Conservation (phyloP, 345 rosid species). For the Citrus unshiu region DNA sequence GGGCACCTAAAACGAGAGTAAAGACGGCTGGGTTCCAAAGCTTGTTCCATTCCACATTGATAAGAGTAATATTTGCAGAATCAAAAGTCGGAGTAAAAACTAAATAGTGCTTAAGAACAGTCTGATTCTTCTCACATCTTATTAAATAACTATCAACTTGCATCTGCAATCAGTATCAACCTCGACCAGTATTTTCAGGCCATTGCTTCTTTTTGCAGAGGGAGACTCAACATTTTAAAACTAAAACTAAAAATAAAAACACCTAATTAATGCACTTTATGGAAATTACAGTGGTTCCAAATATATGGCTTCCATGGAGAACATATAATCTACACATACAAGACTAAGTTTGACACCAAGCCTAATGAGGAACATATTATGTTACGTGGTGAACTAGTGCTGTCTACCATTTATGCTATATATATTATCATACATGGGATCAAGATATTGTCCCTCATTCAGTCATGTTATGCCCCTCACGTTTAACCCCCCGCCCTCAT, state of each 20-base stretch:
- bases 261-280: background rate
- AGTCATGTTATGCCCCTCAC: too few relatives aligned
- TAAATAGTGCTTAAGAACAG: background rate
- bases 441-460: background rate
- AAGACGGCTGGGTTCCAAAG: background rate
- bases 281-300: background rate
- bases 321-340: background rate
- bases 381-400: too few relatives aligned
- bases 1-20: background rate
- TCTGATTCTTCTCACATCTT: background rate
- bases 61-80: background rate
- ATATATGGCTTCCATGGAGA: background rate
- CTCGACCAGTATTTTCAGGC: too few relatives aligned
- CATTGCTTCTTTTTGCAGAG: too few relatives aligned
- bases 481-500: too few relatives aligned
- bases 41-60: background rate
- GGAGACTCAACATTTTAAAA: too few relatives aligned
- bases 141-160: too few relatives aligned
- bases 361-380: too few relatives aligned
- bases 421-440: background rate
- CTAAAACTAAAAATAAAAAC: too few relatives aligned
- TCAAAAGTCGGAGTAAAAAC: background rate
- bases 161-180: too few relatives aligned
- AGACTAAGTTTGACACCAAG: too few relatives aligned
- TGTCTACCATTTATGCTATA: background rate